Percentiles rank a stretch among this genome's conserved stretches.
These are phyloP conservation scores for Thermomucor indicae-seudaticae DNA, from an alignment of 371 early-diverging fungal genomes.

Conservation along the genomic window DNA sequence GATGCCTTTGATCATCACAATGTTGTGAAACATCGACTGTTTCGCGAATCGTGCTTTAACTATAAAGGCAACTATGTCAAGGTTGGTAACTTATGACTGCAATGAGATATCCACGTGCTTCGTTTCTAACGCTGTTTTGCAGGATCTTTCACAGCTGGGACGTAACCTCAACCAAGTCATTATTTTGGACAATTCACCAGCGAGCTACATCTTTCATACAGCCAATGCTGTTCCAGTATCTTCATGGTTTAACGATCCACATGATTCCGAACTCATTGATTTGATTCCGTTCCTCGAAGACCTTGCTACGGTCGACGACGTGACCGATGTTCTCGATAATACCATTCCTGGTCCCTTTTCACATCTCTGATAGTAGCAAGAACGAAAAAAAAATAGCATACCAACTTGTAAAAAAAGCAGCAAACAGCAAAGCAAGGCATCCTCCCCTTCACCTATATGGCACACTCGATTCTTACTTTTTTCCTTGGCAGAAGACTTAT, in stretches of 20 bases:
- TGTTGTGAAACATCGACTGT: slow-evolving; percentile 87
- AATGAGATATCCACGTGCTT: background rate
- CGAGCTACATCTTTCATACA: slow-evolving; percentile 92
- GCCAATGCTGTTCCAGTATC: slow-evolving; percentile 94
- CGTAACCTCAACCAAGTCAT: slow-evolving; percentile 75
- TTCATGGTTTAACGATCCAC: slow-evolving; percentile 95
- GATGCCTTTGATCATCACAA: slow-evolving; percentile 86
- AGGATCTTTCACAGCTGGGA: slow-evolving; percentile 82
- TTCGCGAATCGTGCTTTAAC: slow-evolving; percentile 94
- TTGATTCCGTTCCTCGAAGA: slow-evolving; percentile 92
- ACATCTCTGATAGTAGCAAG: too few species aligned
- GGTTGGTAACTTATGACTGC: slow-evolving; percentile 43
- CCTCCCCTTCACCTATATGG: too few species aligned
- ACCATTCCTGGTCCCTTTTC: too few species aligned
- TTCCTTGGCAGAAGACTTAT: too few species aligned
- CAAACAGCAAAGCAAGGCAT: too few species aligned
- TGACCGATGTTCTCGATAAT: slow-evolving; percentile 74
- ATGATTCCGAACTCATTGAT: slow-evolving; percentile 92
- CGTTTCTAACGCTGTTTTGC: slow-evolving; percentile 1
- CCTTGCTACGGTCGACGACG: slow-evolving; percentile 83
- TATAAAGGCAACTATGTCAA: slow-evolving; percentile 96
- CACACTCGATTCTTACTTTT: too few species aligned
- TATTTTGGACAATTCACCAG: slow-evolving; percentile 90
- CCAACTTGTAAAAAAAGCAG: too few species aligned
- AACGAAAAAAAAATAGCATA: too few species aligned